These are phyloP conservation scores for Castanopsis chinensis DNA, from an alignment of 306 rosid species.

Conservation along the genomic window DNA sequence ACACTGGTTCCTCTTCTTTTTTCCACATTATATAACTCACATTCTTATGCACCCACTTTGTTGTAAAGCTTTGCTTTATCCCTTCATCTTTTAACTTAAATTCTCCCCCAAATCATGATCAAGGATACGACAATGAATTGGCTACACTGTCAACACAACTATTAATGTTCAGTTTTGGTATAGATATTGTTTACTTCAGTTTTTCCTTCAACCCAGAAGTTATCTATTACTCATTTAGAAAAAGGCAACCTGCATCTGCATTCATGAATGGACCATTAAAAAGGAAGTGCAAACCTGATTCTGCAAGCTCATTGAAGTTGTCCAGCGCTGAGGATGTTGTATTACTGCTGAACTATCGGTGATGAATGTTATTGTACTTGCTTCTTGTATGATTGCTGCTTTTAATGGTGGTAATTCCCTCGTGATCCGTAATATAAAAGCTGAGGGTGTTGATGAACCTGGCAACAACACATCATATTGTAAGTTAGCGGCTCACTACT, in stretches of 20 bases:
- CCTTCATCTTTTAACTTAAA: too few relatives aligned
- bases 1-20: too few relatives aligned
- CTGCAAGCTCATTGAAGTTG: constrained; percentile 52
- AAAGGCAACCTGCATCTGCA: not conserved
- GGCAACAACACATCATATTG: constrained; percentile 33
- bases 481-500: not conserved
- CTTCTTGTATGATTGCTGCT: constrained; percentile 47
- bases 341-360: constrained; percentile 41
- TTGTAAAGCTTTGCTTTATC: too few relatives aligned
- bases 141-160: not conserved
- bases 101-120: not conserved
- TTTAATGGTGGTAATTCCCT: constrained; percentile 70
- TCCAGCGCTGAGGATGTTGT: constrained; percentile 70
- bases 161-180: not conserved
- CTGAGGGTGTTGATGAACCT: constrained; percentile 91
- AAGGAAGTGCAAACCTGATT: constrained; percentile 51
- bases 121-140: not conserved
- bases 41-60: too few relatives aligned
- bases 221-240: too few relatives aligned
- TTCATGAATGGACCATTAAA: not conserved
- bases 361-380: constrained; percentile 59
- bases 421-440: constrained; percentile 73
- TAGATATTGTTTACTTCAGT: too few relatives aligned
- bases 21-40: too few relatives aligned
- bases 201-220: too few relatives aligned